A percentile compares a stretch with the other conserved stretches of the same genome.
Conservation (phyloP, 345 rosid genomes). For the Aethionema arabicum region DNA sequence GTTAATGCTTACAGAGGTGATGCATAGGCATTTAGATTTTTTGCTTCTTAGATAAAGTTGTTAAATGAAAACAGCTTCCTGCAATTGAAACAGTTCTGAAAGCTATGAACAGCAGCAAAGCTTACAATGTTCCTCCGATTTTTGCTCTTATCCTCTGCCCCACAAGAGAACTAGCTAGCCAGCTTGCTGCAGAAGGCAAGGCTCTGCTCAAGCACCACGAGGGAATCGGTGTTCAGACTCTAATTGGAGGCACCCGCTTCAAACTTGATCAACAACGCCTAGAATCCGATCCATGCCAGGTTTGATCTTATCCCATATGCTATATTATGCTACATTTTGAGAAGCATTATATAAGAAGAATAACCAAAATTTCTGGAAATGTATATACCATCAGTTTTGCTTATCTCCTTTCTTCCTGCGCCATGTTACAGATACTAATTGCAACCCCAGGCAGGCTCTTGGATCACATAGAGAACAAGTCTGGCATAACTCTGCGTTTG, state of each 20-base stretch:
- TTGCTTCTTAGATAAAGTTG: constrained; percentile 37
- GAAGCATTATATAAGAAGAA: background rate
- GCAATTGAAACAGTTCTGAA: constrained; percentile 97
- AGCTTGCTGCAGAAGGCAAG: constrained; percentile 92
- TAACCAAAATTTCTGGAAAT: background rate
- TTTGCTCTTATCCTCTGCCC: constrained; percentile 84
- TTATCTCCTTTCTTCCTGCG: constrained; percentile 13
- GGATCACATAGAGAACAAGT: constrained; percentile 91
- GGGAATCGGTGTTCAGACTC: constrained; percentile 77
- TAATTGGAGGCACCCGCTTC: constrained; percentile 93
- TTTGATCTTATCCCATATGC: constrained; percentile 32
- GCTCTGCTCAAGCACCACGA: constrained; percentile 79
- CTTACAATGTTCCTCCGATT: constrained; percentile 51
- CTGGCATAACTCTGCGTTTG: constrained; percentile 71
- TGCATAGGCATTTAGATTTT: constrained; percentile 20
- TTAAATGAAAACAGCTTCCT: constrained; percentile 88
- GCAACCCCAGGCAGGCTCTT: constrained; percentile 95
- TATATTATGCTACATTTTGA: too few relatives aligned
- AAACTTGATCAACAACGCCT: constrained; percentile 84
- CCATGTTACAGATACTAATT: constrained; percentile 63
- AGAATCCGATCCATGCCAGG: constrained; percentile 91
- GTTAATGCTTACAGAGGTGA: too few relatives aligned
- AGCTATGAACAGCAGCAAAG: constrained; percentile 43
- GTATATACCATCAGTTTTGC: background rate
- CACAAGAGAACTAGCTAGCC: constrained; percentile 92